A percentile compares a stretch with the other conserved stretches of the same genome.
These are phyloP conservation scores for Cenococcum geophilum DNA, from an alignment of 495 filamentous ascomycete species.

Conservation along the genomic window DNA sequence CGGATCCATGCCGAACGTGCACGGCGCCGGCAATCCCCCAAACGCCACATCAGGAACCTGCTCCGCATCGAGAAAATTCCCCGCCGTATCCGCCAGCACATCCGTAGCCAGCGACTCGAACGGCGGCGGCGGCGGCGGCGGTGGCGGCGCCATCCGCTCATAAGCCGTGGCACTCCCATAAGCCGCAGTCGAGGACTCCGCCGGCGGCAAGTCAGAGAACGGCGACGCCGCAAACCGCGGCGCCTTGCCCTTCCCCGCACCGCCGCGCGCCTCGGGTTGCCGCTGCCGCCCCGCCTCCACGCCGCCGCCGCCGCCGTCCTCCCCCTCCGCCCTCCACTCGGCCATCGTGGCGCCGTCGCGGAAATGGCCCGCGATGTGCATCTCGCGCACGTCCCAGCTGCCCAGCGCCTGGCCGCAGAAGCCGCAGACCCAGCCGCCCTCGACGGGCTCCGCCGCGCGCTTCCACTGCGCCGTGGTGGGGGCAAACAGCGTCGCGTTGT, in stretches of 20 bases:
- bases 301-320: too few species aligned
- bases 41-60: too few species aligned
- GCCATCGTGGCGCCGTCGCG: constrained; percentile 24
- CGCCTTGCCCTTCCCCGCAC: not conserved
- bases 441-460: constrained; percentile 2
- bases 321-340: constrained; percentile 4
- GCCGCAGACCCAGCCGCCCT: constrained; percentile 19
- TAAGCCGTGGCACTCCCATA: not conserved
- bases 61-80: too few species aligned
- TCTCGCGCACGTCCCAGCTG: constrained; percentile 22
- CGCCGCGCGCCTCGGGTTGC: too few species aligned
- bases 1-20: not conserved
- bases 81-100: not conserved
- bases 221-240: not conserved
- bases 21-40: too few species aligned
- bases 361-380: constrained; percentile 28
- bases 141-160: not conserved
- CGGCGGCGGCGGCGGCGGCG: not conserved
- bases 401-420: constrained; percentile 14
- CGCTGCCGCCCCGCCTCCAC: too few species aligned
- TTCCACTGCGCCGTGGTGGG: constrained; percentile 22
- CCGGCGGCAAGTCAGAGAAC: not conserved
- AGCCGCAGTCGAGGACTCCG: not conserved
- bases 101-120: not conserved
- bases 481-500: constrained; percentile 17